Evolutionary conservation across 768 basidiomycete species (phyloP), one percentile per base, ranked within the genome.

Genomic region (Panaeolus papilionaceus): DNA sequence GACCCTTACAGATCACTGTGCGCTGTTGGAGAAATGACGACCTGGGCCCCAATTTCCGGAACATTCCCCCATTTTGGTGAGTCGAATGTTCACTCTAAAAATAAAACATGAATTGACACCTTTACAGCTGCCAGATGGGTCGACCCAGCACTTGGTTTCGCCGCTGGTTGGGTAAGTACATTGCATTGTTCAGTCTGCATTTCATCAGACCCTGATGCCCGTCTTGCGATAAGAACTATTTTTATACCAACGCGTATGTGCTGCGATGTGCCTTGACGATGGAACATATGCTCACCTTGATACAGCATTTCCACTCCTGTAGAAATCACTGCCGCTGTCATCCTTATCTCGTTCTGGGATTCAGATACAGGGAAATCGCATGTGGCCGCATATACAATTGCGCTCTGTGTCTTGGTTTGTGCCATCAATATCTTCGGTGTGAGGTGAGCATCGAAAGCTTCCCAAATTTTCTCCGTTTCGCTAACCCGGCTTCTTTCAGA

Each of bases 21-120:
- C 71, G 85, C 88, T 2, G 75, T 92, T 14, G 91, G 88, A 39
- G 92, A 94, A 78, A 90, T 93, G 91, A 90, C 91, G n/a, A 87
- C 89, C 3, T 86, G 87, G 78, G 92, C 91, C 0, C 92, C 92
- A 2, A 88, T 93, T 61, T 90, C 92, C 3, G 92, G 92, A 18
- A 89, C 90, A 0, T 93, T 92, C 75, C 90, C 91, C 20, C 90
- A 92, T 77, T 92, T 85, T 75, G 88, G 87, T 86, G 61, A 4
- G 81, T 65, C 23, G 14, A 23, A 38, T 51, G 64, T 39, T 44
- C 18, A 18, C 4, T 23, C 40, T 20, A 38, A 20, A n/a, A 38
- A 66, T 61, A 12, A 8, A 16, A 28, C 14, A 18, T 28, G 23
- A 8, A 38, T 38, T n/a, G 16, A 47, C 23, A 38, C 62, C 26